Conservation (phyloP, 345 rosid genomes). For the Salix exigua region DNA sequence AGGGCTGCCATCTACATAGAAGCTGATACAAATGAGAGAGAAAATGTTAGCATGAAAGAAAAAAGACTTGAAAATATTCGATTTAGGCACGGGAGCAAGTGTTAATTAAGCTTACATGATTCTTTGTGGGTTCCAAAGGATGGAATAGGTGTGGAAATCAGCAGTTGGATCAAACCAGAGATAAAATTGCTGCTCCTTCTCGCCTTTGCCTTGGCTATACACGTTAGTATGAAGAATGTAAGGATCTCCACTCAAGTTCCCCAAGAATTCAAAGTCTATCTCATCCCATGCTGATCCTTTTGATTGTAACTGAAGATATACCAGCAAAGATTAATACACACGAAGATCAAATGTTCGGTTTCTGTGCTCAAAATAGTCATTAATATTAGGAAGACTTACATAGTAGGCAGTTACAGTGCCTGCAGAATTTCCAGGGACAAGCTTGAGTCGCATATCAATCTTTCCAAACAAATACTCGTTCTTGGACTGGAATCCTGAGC, state of each 20-base stretch:
- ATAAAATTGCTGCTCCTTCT: not conserved
- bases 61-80: not conserved
- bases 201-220: not conserved
- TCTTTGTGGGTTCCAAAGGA: not conserved
- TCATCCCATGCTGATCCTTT: not conserved
- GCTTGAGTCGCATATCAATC: constrained; percentile 1
- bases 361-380: not conserved
- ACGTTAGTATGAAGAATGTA: not conserved
- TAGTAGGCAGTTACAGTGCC: not conserved
- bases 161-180: not conserved
- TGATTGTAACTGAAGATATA: not conserved
- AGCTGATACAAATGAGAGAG: not conserved
- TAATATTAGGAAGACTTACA: not conserved
- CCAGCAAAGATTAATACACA: not conserved
- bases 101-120: not conserved
- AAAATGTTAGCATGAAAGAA: not conserved
- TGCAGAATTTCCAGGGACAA: not conserved
- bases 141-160: not conserved
- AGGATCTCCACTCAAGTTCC: not conserved
- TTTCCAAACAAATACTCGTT: not conserved
- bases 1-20: not conserved
- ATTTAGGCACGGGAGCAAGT: not conserved
- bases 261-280: not conserved
- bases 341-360: not conserved
- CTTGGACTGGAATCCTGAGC: not conserved